phyloP scores from a whole-genome alignment of 192 early-diverging fungal species.

The Coemansia furcata region DNA sequence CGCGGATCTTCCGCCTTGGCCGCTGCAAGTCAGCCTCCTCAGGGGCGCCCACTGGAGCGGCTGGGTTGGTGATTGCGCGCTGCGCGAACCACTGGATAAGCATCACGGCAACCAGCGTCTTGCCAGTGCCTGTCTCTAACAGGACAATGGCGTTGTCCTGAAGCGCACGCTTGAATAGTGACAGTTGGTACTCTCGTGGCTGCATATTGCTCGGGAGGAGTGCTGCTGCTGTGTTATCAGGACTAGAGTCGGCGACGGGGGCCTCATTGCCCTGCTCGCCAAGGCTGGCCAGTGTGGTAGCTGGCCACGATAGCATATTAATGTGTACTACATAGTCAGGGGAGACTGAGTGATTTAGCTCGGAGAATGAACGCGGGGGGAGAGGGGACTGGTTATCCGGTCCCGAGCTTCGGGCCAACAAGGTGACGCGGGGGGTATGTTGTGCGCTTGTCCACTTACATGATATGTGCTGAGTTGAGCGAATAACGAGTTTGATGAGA shows the following conservation, averaged over 20 bases:
- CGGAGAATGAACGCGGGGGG: background rate
- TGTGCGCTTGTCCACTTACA: background rate
- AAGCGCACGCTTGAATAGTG: constrained; percentile 67
- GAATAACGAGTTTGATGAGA: no score
- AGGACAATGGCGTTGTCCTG: constrained; percentile 81
- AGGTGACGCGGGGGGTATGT: background rate
- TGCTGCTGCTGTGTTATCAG: background rate
- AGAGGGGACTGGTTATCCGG: background rate
- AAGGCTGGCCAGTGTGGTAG: background rate
- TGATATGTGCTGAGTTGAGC: background rate
- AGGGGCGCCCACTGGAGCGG: background rate
- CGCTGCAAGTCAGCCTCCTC: background rate
- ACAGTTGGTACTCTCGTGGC: constrained; percentile 79
- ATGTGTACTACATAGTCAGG: background rate
- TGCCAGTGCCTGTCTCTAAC: constrained; percentile 90
- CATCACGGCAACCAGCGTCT: constrained; percentile 87
- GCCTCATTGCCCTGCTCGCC: background rate
- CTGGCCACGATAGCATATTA: background rate
- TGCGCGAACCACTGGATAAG: constrained; percentile 74
- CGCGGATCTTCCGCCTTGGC: constrained; percentile 28
- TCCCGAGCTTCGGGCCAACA: background rate
- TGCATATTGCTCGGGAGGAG: constrained; percentile 16
- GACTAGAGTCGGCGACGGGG: background rate
- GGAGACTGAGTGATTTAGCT: background rate
- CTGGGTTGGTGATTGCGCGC: constrained; percentile 1